Percentiles rank a stretch among this genome's conserved stretches.
Conservation (phyloP, 2,329 filamentous ascomycete genomes). For the Aspergillus texensis region DNA sequence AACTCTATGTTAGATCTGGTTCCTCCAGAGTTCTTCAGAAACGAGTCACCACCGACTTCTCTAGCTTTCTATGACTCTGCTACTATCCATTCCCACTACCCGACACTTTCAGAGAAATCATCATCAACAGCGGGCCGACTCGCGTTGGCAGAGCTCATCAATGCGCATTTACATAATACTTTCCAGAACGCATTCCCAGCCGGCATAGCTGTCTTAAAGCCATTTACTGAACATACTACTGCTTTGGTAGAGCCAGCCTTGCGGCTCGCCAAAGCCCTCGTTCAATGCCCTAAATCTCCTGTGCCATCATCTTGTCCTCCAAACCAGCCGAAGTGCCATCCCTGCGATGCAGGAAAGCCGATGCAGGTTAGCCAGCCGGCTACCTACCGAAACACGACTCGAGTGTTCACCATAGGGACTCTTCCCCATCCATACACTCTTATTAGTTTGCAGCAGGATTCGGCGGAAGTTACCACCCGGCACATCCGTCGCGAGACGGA, state of each 20-base stretch:
- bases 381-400: conserved; percentile 71
- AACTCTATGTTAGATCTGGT: conserved; percentile 67
- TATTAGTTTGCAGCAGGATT: conserved; percentile 64
- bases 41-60: conserved; percentile 68
- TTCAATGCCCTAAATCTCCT: conserved; percentile 73
- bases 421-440: conserved; percentile 92
- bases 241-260: conserved; percentile 70
- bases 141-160: conserved; percentile 74
- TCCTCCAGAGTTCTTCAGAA: conserved; percentile 61
- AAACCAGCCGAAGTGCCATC: conserved; percentile 72
- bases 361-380: conserved; percentile 69
- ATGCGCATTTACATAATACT: conserved; percentile 78
- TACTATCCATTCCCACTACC: conserved; percentile 67
- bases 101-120: conserved; percentile 64
- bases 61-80: conserved; percentile 76
- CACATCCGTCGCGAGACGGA: conserved; percentile 69
- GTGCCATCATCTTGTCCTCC: conserved; percentile 80
- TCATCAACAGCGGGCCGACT: conserved; percentile 63
- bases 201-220: conserved; percentile 81
- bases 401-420: conserved; percentile 78
- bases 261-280: conserved; percentile 73
- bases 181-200: conserved; percentile 79
- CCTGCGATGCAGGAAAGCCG: conserved; percentile 67
- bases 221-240: conserved; percentile 73
- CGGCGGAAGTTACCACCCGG: conserved; percentile 61